Percentiles rank a stretch among this genome's conserved stretches.
phyloP scores from a whole-genome alignment of 2,329 filamentous ascomycete species.

The Cylindrodendrum hubeiense region DNA sequence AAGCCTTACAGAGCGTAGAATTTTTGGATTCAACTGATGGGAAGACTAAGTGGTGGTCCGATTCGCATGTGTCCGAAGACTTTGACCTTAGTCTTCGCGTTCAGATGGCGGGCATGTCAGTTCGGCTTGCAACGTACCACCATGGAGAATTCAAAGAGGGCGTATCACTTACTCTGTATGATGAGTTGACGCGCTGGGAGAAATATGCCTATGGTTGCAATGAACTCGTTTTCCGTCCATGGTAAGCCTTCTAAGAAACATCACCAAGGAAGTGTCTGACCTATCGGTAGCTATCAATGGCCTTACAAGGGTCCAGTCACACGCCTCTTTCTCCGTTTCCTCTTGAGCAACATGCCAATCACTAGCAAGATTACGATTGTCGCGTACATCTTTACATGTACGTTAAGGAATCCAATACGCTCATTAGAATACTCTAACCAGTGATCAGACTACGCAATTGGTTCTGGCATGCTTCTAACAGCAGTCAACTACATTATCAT shows the following conservation, averaged over 20 bases:
- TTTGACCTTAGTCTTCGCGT: constrained; percentile 82
- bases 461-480: constrained; percentile 73
- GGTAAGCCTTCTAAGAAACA: constrained; percentile 58
- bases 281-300: constrained; percentile 60
- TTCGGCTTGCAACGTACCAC: constrained; percentile 77
- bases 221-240: constrained; percentile 77
- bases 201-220: constrained; percentile 81
- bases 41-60: constrained; percentile 79
- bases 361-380: constrained; percentile 78
- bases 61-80: constrained; percentile 81
- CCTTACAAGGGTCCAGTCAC: constrained; percentile 73
- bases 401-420: constrained; percentile 12
- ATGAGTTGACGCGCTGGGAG: constrained; percentile 79
- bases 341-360: constrained; percentile 62
- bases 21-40: constrained; percentile 53
- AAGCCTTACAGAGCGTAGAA: constrained; percentile 41
- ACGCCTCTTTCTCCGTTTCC: constrained; percentile 55
- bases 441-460: constrained; percentile 71
- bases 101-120: constrained; percentile 75
- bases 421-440: constrained; percentile 2
- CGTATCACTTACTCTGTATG: constrained; percentile 79
- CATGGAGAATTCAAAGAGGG: constrained; percentile 79
- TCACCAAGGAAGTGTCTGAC: neutral
- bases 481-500: constrained; percentile 78
- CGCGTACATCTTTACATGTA: constrained; percentile 74